Conservation (phyloP, 345 rosid genomes). For the Aquilaria malaccensis region DNA sequence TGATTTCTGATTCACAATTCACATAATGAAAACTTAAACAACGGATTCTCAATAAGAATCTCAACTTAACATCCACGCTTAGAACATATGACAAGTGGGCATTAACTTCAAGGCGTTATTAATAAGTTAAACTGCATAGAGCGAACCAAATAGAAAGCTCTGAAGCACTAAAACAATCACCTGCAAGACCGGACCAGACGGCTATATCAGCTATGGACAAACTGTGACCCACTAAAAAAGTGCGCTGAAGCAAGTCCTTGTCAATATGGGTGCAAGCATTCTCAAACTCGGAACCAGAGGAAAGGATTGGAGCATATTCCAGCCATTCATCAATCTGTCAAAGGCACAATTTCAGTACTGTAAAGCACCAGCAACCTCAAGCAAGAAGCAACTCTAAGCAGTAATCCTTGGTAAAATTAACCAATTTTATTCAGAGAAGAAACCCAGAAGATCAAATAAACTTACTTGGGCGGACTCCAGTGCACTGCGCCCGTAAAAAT, state of each 20-base stretch:
- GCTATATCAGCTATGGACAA: constrained; percentile 82
- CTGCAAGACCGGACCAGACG: constrained; percentile 83
- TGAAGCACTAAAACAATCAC: too few relatives aligned
- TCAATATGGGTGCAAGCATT: constrained; percentile 58
- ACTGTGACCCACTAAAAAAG: constrained; percentile 62
- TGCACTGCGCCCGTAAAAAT: constrained; percentile 41
- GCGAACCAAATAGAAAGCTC: too few relatives aligned
- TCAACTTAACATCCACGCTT: too few relatives aligned
- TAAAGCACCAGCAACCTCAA: background rate
- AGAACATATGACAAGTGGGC: too few relatives aligned
- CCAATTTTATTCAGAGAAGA: background rate
- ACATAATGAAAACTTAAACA: too few relatives aligned
- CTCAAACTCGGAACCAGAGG: constrained; percentile 80
- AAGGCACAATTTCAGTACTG: background rate
- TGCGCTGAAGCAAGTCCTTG: constrained; percentile 37
- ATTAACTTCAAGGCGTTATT: too few relatives aligned
- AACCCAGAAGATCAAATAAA: background rate
- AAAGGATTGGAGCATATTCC: constrained; percentile 58
- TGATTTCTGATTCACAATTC: too few relatives aligned
- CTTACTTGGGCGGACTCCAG: constrained; percentile 57
- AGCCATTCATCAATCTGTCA: constrained; percentile 80
- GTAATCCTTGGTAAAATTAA: background rate
- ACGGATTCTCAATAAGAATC: too few relatives aligned
- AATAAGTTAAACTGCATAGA: too few relatives aligned
- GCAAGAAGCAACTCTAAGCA: background rate